A percentile compares a stretch with the other conserved stretches of the same genome.
Conservation (phyloP, 139 green algal genomes). For the Closterium sp. region DNA sequence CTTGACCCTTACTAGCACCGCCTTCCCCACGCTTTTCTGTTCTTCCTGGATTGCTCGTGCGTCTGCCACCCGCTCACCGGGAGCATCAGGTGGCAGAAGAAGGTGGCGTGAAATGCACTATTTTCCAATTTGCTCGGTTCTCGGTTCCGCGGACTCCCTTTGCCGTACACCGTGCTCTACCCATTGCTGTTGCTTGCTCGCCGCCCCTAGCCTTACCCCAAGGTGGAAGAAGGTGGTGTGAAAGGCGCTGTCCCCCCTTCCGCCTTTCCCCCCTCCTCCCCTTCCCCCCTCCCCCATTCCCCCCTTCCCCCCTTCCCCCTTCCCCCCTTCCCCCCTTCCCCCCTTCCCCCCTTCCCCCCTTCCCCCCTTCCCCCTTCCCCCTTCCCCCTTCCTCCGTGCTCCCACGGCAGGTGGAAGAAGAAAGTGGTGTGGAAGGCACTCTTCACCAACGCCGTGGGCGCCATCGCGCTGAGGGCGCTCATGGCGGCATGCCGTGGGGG, state of each 20-base stretch:
- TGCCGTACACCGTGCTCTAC: too few relatives aligned
- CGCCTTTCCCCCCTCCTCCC: slow-evolving; percentile 38
- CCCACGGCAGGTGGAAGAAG: slow-evolving; percentile 26
- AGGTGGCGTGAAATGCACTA: slow-evolving; percentile 73
- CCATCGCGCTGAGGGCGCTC: slow-evolving; percentile 49
- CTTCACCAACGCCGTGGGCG: slow-evolving; percentile 75
- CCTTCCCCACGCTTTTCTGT: background rate
- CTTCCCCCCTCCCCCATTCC: too few relatives aligned
- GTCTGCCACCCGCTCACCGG: background rate
- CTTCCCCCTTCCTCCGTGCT: background rate
- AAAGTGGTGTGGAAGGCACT: slow-evolving; percentile 74
- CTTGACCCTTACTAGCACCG: too few relatives aligned
- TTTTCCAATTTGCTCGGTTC: slow-evolving; percentile 76
- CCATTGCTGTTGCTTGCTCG: too few relatives aligned
- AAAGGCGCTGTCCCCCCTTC: slow-evolving; percentile 77
- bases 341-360: background rate
- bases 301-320: background rate
- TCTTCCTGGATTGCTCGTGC: background rate
- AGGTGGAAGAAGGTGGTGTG: slow-evolving; percentile 65
- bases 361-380: background rate
- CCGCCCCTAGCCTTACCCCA: too few relatives aligned
- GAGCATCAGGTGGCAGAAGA: slow-evolving; percentile 20
- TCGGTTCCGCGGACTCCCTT: too few relatives aligned
- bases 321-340: background rate
- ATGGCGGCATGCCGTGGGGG: slow-evolving; percentile 59